These are phyloP conservation scores for Syncephalastrum sp. DNA, from an alignment of 371 early-diverging fungal species.

Conservation along the genomic window DNA sequence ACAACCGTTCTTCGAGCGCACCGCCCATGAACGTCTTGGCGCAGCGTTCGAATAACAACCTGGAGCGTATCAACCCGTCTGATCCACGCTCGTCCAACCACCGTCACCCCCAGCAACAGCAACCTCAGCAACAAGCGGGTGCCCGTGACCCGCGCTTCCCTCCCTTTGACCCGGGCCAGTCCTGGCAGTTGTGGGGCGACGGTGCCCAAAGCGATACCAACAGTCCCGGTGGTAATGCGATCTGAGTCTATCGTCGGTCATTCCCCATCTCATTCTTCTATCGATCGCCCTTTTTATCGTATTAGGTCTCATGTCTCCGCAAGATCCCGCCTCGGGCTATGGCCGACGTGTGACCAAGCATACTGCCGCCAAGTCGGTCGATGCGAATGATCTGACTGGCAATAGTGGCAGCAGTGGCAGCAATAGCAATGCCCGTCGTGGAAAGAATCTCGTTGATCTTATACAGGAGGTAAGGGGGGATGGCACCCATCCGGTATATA, in stretches of 20 bases:
- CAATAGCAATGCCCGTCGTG: constrained; percentile 14
- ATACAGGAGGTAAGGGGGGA: constrained; percentile 33
- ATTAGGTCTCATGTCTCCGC: neutral
- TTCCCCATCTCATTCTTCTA: too few relatives aligned
- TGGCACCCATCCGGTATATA: neutral
- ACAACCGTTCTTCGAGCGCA: constrained; percentile 39
- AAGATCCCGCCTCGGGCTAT: constrained; percentile 7
- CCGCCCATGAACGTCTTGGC: constrained; percentile 31
- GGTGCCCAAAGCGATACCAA: constrained; percentile 4
- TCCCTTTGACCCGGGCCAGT: constrained; percentile 15
- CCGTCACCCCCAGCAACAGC: constrained; percentile 10
- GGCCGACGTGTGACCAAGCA: constrained; percentile 14
- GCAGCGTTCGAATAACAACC: constrained; percentile 7
- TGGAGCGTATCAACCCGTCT: constrained; percentile 5
- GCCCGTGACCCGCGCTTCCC: constrained; percentile 12
- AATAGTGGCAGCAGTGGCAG: too few relatives aligned
- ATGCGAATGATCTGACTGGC: too few relatives aligned
- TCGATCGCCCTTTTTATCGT: neutral
- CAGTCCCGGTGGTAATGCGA: constrained; percentile 6
- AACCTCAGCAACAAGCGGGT: constrained; percentile 7
- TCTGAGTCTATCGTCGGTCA: neutral
- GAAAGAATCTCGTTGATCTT: constrained; percentile 33
- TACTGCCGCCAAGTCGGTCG: constrained; percentile 5
- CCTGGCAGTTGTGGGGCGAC: constrained; percentile 38
- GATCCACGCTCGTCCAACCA: constrained; percentile 2